Evolutionary conservation across 352 stramenopile species (phyloP), one percentile per base, ranked within the genome.

Genomic region (Phytophthora hibernalis): DNA sequence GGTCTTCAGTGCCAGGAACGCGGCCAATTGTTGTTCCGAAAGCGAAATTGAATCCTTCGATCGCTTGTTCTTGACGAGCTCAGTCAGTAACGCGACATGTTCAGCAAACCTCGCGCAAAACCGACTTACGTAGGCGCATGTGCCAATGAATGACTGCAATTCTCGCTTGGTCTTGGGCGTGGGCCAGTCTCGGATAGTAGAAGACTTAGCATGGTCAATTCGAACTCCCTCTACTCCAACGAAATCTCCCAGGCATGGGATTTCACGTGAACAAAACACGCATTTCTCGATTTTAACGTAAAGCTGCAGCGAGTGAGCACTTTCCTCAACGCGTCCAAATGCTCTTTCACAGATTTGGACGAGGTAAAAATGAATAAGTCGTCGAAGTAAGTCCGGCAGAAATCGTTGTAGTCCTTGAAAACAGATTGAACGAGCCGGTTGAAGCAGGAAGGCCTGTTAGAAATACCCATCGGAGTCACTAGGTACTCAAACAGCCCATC

Each of bases 61-160:
- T 47, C 30, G n/a, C 11, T 55, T 57, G 20, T 24, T 42, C 7
- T 54, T 56, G 13, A 57, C 5, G 1, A 50, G 4, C 2, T 47
- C 55, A 1, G 48, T 53, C 6, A 73, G 38, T 2, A 58, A 5
- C 10, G 54, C 57, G 18, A 52, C 24, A 13, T 40, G 10, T 3
- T 62, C 38, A n/a, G 54, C 24, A 28, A 62, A 58, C 5, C 42
- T 6, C 1, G 33, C 3, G 28, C 40, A 73, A 42, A 43, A 73
- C 18, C 59, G 52, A 8, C n/a, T 37, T 1, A 65, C 57, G 33
- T 69, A 73, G 22, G 49, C 52, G 21, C 48, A 54, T 15, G 60
- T 58, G 12, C 51, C 65, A 22, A 69, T 20, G 18, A 60, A 60
- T 1, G 51, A 68, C 15, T 61, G 28, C 28, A 31, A 31, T 20